Percentiles rank a stretch among this genome's conserved stretches.
phyloP scores from a whole-genome alignment of 345 rosid genomes.

The Gossypium raimondii region DNA sequence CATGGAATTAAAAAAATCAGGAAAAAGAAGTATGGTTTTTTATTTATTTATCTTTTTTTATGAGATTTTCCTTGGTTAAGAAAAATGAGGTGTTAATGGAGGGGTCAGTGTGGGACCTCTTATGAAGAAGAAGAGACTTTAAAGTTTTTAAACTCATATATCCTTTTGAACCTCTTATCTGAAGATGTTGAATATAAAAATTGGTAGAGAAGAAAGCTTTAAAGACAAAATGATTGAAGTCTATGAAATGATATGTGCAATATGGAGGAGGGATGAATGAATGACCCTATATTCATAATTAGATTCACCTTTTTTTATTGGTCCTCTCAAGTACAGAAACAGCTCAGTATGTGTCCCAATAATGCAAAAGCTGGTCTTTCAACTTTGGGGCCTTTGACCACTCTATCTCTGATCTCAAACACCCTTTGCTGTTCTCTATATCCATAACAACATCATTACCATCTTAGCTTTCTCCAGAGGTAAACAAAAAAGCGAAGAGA shows the following conservation, averaged over 20 bases:
- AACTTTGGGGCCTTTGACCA: conserved; percentile 50
- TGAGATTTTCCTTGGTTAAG: conserved; percentile 13
- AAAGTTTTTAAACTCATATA: conserved; percentile 23
- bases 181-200: conserved; percentile 30
- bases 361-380: conserved; percentile 21
- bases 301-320: conserved; percentile 37
- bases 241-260: conserved; percentile 32
- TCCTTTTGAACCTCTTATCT: conserved; percentile 15
- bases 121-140: conserved; percentile 23
- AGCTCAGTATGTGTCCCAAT: conserved; percentile 30
- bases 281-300: conserved; percentile 32
- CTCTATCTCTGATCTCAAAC: conserved; percentile 23
- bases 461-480: conserved; percentile 25
- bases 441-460: conserved; percentile 39
- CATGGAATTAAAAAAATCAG: conserved; percentile 15
- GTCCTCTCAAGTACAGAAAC: conserved; percentile 38
- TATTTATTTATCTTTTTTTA: background rate
- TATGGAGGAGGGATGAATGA: conserved; percentile 20
- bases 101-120: conserved; percentile 20
- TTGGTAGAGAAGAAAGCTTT: conserved; percentile 21
- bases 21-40: conserved; percentile 9
- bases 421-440: conserved; percentile 21
- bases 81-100: conserved; percentile 19
- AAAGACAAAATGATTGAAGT: conserved; percentile 35
- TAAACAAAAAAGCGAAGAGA: background rate